Percentiles rank a stretch among this genome's conserved stretches.
Evolutionary conservation across 495 filamentous ascomycete species (phyloP).

Genomic region (Cercophora scortea): DNA sequence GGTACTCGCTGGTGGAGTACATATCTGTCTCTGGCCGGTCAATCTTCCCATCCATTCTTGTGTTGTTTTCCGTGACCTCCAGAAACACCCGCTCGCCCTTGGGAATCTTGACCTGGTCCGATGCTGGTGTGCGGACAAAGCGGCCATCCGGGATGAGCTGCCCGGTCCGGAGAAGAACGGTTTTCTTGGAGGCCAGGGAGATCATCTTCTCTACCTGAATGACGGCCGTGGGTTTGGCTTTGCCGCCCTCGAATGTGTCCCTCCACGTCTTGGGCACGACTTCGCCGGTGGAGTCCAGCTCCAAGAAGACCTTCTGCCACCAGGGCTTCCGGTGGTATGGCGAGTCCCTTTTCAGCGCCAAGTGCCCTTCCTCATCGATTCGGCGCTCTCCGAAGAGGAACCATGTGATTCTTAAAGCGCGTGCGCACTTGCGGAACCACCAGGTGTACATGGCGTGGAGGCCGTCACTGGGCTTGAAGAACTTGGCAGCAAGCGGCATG

Average conservation of each 20-base stretch:
- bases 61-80: slow-evolving; percentile 65
- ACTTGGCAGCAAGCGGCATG: slow-evolving; percentile 74
- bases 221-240: slow-evolving; percentile 20
- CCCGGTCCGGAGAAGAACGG: slow-evolving; percentile 33
- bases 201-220: slow-evolving; percentile 17
- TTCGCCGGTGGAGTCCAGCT: slow-evolving; percentile 19
- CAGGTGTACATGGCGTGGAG: slow-evolving; percentile 81
- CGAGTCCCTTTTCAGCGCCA: slow-evolving; percentile 21
- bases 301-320: slow-evolving; percentile 29
- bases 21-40: slow-evolving; percentile 50
- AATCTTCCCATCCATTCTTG: slow-evolving; percentile 48
- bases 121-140: slow-evolving; percentile 84
- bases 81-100: slow-evolving; percentile 77
- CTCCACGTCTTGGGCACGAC: slow-evolving; percentile 34
- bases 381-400: slow-evolving; percentile 85
- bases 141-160: slow-evolving; percentile 58
- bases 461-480: slow-evolving; percentile 75
- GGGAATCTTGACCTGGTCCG: slow-evolving; percentile 87
- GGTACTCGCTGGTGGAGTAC: slow-evolving; percentile 65
- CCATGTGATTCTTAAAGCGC: slow-evolving; percentile 70
- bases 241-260: slow-evolving; percentile 31
- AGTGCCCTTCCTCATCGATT: slow-evolving; percentile 70
- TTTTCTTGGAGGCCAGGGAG: slow-evolving; percentile 15
- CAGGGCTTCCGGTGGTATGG: slow-evolving; percentile 15
- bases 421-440: slow-evolving; percentile 91